Evolutionary conservation across 148 eudicot genomes (phyloP).

Genomic region (Nyssa sinensis): DNA sequence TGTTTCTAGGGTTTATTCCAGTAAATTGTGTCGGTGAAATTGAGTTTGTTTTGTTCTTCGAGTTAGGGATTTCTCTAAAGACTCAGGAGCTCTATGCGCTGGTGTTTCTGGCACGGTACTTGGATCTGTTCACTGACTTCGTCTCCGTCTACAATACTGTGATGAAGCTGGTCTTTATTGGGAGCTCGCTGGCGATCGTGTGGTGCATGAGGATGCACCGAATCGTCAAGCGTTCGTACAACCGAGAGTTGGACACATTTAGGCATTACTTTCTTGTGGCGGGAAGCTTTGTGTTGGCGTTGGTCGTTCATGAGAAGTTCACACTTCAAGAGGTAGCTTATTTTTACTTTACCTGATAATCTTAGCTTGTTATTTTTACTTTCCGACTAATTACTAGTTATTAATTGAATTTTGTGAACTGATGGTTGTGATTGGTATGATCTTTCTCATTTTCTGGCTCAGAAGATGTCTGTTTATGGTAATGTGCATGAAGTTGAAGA

Average conservation of each 20-base stretch:
- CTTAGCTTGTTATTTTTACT: background rate
- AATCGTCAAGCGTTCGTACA: conserved; percentile 69
- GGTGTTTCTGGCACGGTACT: conserved; percentile 77
- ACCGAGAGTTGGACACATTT: conserved; percentile 74
- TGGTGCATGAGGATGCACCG: conserved; percentile 79
- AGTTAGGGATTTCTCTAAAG: conserved; percentile 83
- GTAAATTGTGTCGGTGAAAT: background rate
- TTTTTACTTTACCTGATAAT: background rate
- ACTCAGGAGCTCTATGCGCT: conserved; percentile 88
- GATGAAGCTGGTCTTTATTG: conserved; percentile 79
- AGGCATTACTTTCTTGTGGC: conserved; percentile 63
- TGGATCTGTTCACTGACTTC: conserved; percentile 79
- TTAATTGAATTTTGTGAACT: background rate
- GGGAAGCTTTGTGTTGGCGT: conserved; percentile 61
- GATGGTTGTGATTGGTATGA: background rate
- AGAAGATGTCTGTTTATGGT: background rate
- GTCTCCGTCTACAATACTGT: conserved; percentile 70
- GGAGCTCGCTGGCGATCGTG: conserved; percentile 71
- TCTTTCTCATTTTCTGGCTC: background rate
- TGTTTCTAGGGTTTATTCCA: background rate
- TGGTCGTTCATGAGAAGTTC: conserved; percentile 77
- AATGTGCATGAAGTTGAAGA: background rate
- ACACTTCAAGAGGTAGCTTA: conserved; percentile 68
- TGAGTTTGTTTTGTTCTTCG: conserved; percentile 2
- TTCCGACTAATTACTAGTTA: background rate